Evolutionary conservation across 352 stramenopile species (phyloP).

Genomic region (Phytophthora agathidicida): DNA sequence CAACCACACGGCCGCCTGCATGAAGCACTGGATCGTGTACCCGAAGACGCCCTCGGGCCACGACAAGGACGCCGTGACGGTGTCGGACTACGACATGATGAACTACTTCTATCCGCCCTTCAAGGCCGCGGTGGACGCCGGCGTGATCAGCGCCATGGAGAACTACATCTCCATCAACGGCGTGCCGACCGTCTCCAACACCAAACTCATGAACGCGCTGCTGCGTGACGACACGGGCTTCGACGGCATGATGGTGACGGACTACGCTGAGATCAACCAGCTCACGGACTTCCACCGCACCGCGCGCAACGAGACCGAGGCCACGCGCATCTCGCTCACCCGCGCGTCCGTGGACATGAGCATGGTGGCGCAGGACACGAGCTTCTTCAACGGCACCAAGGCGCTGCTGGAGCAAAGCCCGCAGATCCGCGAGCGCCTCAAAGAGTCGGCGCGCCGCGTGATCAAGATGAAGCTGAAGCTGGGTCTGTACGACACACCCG

Average conservation of each 20-base stretch:
- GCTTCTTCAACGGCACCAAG: constrained; percentile 53
- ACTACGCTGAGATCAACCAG: constrained; percentile 92
- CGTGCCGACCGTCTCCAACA: constrained; percentile 82
- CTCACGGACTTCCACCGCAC: constrained; percentile 57
- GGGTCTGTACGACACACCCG: constrained; percentile 60
- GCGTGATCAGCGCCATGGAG: constrained; percentile 88
- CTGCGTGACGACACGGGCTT: constrained; percentile 82
- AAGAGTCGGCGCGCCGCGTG: constrained; percentile 58
- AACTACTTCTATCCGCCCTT: constrained; percentile 82
- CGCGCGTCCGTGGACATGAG: constrained; percentile 89
- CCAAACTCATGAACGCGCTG: constrained; percentile 68
- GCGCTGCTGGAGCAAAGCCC: constrained; percentile 40
- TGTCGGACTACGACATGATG: constrained; percentile 64
- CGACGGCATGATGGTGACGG: constrained; percentile 87
- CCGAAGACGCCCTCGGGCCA: constrained; percentile 67
- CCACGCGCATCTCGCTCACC: constrained; percentile 59
- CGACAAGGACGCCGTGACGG: constrained; percentile 69
- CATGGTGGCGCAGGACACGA: constrained; percentile 68
- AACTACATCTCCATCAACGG: constrained; percentile 90
- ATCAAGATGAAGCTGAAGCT: constrained; percentile 71
- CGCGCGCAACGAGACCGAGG: constrained; percentile 41
- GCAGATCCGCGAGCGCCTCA: constrained; percentile 42
- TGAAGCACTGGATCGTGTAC: constrained; percentile 86
- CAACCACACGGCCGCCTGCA: constrained; percentile 64
- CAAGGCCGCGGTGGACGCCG: constrained; percentile 63